Conservation (phyloP, 2,329 filamentous ascomycete species). For the Cordyceps fumosorosea region DNA sequence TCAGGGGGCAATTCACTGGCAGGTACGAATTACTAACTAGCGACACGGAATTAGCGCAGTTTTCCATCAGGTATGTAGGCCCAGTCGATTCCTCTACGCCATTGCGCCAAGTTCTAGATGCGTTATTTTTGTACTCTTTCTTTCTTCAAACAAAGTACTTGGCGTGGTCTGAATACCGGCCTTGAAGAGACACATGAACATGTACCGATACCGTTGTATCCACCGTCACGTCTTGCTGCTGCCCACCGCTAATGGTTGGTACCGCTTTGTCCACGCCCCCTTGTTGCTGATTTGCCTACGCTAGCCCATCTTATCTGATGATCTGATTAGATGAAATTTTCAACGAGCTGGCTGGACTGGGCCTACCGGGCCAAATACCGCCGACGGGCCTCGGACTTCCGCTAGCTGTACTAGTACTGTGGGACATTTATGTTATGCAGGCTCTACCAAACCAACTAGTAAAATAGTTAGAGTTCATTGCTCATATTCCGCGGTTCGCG, state of each 20-base stretch:
- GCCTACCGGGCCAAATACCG: background rate
- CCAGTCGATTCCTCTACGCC: background rate
- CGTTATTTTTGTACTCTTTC: background rate
- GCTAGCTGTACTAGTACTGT: background rate
- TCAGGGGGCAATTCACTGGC: background rate
- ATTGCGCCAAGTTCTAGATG: background rate
- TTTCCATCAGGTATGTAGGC: background rate
- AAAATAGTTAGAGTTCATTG: background rate
- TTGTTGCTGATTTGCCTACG: background rate
- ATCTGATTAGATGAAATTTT: constrained; percentile 35
- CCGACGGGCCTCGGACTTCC: constrained; percentile 12
- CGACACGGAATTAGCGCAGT: background rate
- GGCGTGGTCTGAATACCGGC: background rate
- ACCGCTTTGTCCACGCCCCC: background rate
- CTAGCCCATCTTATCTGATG: constrained; percentile 36
- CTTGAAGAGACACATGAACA: background rate
- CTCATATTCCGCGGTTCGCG: background rate
- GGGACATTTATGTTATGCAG: background rate
- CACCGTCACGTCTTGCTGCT: background rate
- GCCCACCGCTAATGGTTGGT: background rate
- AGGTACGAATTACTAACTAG: background rate
- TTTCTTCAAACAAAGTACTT: too few species aligned
- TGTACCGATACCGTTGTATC: background rate
- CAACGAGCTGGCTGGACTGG: background rate
- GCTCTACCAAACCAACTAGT: background rate